These are phyloP conservation scores for Prunus campanulata DNA, from an alignment of 306 rosid species.

Conservation along the genomic window DNA sequence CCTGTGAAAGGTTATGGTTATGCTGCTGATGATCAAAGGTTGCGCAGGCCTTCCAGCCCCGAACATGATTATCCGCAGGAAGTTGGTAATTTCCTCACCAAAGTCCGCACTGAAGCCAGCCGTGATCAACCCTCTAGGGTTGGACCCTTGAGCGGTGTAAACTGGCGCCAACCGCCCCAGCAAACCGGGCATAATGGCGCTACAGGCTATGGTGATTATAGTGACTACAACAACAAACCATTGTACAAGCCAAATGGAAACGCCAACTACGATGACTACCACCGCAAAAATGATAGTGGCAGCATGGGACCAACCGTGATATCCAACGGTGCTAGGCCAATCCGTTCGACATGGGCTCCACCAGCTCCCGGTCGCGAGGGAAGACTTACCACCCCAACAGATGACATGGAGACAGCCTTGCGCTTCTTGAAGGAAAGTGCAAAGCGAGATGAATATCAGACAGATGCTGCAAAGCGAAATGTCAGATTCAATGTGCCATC, in stretches of 20 bases:
- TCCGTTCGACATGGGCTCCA: background rate
- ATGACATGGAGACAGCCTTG: conserved; percentile 32
- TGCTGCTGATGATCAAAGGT: background rate
- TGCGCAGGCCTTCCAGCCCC: conserved; percentile 21
- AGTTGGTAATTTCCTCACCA: conserved; percentile 26
- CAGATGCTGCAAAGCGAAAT: conserved; percentile 14
- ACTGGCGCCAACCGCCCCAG: conserved; percentile 6
- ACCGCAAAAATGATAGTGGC: conserved; percentile 4
- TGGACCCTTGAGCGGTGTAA: background rate
- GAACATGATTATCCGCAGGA: background rate
- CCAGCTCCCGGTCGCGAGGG: conserved; percentile 24
- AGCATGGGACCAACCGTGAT: background rate
- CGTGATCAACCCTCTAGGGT: conserved; percentile 22
- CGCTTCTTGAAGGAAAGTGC: conserved; percentile 30
- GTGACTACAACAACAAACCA: conserved; percentile 28
- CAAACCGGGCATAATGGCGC: conserved; percentile 5
- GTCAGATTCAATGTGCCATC: background rate
- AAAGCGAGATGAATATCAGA: conserved; percentile 2
- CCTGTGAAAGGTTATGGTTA: conserved; percentile 12
- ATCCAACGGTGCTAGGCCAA: conserved; percentile 25
- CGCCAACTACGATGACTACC: conserved; percentile 2
- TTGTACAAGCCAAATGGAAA: conserved; percentile 19
- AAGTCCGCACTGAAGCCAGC: conserved; percentile 32
- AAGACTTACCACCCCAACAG: conserved; percentile 34
- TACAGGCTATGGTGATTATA: conserved; percentile 12